Conservation (phyloP, 2,329 filamentous ascomycete species). For the Penicillium sp. region DNA sequence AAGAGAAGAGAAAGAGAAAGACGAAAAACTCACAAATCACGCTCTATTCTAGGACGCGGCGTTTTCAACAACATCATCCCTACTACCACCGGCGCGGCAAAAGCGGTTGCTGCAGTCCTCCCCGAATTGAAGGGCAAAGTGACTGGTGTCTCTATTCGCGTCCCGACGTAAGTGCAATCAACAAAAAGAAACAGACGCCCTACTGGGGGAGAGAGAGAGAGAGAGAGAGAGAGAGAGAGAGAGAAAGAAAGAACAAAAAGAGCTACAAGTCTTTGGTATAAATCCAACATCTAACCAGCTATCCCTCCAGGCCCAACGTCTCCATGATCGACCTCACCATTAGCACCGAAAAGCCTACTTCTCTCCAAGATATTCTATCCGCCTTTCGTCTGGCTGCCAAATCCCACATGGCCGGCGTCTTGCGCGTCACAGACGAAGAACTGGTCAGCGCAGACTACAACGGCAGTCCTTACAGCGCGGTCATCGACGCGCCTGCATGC, state of each 20-base stretch:
- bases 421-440: conserved; percentile 85
- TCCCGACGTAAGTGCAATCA: conserved; percentile 57
- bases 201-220: too few species aligned
- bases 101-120: conserved; percentile 95
- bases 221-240: too few species aligned
- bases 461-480: conserved; percentile 79
- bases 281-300: too few species aligned
- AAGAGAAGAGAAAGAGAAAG: too few species aligned
- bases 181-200: not conserved
- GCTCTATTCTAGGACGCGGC: conserved; percentile 59
- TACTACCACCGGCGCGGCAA: conserved; percentile 87
- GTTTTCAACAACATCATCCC: conserved; percentile 96
- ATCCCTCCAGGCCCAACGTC: conserved; percentile 59
- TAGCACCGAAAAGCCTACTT: conserved; percentile 72
- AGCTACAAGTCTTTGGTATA: not conserved
- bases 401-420: conserved; percentile 53
- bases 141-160: conserved; percentile 92
- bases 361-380: conserved; percentile 20
- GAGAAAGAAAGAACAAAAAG: not conserved
- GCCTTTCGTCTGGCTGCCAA: conserved; percentile 37
- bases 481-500: conserved; percentile 92
- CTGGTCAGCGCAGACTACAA: conserved; percentile 82
- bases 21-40: not conserved
- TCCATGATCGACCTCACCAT: conserved; percentile 87
- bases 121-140: conserved; percentile 90